Evolutionary conservation across 345 rosid genomes (phyloP), one percentile per base, ranked within the genome.

Genomic region (Eutrema japonicum): DNA sequence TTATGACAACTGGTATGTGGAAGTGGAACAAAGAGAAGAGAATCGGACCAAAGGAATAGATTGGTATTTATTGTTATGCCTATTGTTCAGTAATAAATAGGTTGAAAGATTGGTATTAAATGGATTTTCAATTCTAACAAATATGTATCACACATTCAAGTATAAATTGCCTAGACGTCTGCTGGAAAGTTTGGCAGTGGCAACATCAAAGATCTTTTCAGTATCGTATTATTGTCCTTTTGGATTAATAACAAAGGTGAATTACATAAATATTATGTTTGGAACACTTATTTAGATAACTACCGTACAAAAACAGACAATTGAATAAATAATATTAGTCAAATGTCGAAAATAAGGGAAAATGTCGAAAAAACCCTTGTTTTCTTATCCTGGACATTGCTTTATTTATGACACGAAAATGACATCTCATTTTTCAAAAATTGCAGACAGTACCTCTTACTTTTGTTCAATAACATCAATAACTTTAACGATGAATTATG

Each of bases 131-230:
- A 11, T 56, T 37, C 68, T 16, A 75, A 42, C 49, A 14, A 67
- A 75, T 75, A 67, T 43, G 37, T 51, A 60, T 51, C 73, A 68
- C 74, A 68, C 69, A 75, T 68, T 68, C 64, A 75, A 51, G 26
- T 68, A 70, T 62, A 62, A 62, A 14, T 16, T 69, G 52, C 70
- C 75, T 69, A 54, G 75, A 76, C 48, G 59, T 37, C 43, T 54
- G 75, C 65, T 61, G 70, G 30, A 70, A 69, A 69, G 66, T 69
- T 76, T 63, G 79, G 66, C 59, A 54, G 3, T 54, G 65, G 66
- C 52, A 37, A 76, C 58, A 30, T 76, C 75, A 69, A 16, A 37
- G 59, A 62, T 76, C 70, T 63, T 69, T 76, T 76, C 79, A 76
- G 50, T 18, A 46, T 62, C 43, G 61, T 58, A 6, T 52, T 37